These are phyloP conservation scores for Pichia sp. DNA, from an alignment of 1,139 yeast genomes.

Conservation along the genomic window DNA sequence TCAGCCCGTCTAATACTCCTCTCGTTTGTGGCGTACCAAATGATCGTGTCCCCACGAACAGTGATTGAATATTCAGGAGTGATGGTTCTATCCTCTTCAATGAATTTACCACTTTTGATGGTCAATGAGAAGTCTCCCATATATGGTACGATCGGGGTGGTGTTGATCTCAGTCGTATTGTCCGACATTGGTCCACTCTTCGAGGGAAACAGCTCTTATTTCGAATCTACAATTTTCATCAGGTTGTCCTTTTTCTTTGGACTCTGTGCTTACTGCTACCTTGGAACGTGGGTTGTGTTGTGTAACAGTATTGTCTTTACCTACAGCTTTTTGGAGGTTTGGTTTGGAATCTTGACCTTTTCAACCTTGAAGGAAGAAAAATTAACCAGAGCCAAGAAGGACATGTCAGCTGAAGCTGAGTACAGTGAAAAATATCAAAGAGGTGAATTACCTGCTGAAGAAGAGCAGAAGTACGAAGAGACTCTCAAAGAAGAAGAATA, in stretches of 20 bases:
- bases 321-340: conserved; percentile 62
- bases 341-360: conserved; percentile 65
- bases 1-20: conserved; percentile 48
- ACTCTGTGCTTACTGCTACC: conserved; percentile 43
- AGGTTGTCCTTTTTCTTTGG: conserved; percentile 57
- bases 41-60: conserved; percentile 40
- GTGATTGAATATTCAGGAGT: conserved; percentile 47
- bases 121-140: conserved; percentile 46
- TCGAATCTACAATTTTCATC: conserved; percentile 65
- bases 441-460: conserved; percentile 27
- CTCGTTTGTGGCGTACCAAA: conserved; percentile 40
- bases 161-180: conserved; percentile 43
- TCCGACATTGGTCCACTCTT: conserved; percentile 56
- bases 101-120: conserved; percentile 46
- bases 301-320: conserved; percentile 62
- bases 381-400: conserved; percentile 27
- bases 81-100: conserved; percentile 50
- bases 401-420: conserved; percentile 40
- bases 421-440: conserved; percentile 30
- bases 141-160: conserved; percentile 47
- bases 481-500: conserved; percentile 28
- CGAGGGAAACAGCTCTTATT: conserved; percentile 52
- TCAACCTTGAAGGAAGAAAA: conserved; percentile 64
- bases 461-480: conserved; percentile 21
- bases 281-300: conserved; percentile 40